phyloP scores from a whole-genome alignment of 2,329 filamentous ascomycete species.

The Arachnomyces sp. region DNA sequence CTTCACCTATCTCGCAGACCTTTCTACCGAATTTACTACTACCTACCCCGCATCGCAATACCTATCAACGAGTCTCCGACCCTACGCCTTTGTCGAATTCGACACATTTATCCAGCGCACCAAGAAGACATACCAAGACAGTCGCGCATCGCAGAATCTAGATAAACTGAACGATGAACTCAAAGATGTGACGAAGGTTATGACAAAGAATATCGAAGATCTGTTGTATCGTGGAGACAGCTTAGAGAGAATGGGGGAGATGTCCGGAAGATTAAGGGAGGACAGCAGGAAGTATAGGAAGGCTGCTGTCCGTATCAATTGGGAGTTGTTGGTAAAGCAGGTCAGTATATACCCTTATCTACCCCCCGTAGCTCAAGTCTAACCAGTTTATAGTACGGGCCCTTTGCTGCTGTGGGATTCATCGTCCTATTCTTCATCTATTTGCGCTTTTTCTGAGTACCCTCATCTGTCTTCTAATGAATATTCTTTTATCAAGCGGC shows the following conservation, averaged over 20 bases:
- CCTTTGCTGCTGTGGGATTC: slow-evolving; percentile 70
- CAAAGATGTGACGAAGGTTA: slow-evolving; percentile 94
- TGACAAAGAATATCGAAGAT: slow-evolving; percentile 99
- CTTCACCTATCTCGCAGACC: slow-evolving; percentile 93
- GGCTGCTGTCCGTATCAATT: slow-evolving; percentile 92
- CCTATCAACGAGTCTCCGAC: slow-evolving; percentile 64
- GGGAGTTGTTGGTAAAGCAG: slow-evolving; percentile 92
- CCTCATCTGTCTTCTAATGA: slow-evolving; percentile 1
- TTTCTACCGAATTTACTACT: slow-evolving; percentile 81
- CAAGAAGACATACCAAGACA: slow-evolving; percentile 88
- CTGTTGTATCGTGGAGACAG: slow-evolving; percentile 89
- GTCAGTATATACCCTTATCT: slow-evolving; percentile 29
- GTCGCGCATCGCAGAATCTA: slow-evolving; percentile 81
- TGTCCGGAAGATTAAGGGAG: slow-evolving; percentile 76
- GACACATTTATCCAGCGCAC: slow-evolving; percentile 93
- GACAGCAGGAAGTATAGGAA: slow-evolving; percentile 91
- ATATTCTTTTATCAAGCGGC: slow-evolving; percentile 9
- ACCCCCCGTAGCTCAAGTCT: not conserved
- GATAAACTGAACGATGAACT: slow-evolving; percentile 95
- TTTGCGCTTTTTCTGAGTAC: slow-evolving; percentile 75
- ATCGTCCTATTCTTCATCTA: slow-evolving; percentile 81
- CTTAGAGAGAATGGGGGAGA: slow-evolving; percentile 93
- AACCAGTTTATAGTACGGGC: slow-evolving; percentile 58
- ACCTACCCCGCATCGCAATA: slow-evolving; percentile 70
- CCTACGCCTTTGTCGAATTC: slow-evolving; percentile 96